Evolutionary conservation across 2,329 filamentous ascomycete genomes (phyloP).

Genomic region (Neonectria hederae): DNA sequence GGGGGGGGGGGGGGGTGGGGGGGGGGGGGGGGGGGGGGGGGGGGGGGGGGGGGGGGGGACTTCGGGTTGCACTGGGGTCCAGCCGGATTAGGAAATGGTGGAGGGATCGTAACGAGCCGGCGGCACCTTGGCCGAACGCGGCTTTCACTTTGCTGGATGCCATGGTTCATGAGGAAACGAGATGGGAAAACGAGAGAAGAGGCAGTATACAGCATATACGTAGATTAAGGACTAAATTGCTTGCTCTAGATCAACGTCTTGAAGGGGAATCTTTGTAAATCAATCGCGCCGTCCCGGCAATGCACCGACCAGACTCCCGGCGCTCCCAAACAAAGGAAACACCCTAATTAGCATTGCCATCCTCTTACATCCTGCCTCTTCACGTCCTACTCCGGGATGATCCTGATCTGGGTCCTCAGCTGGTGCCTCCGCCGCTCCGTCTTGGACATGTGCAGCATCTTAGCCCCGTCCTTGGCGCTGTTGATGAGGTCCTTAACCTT

Average conservation of each 20-base stretch:
- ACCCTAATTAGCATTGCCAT: not conserved
- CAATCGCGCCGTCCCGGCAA: slow-evolving; percentile 14
- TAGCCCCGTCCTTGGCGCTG: not conserved
- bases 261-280: slow-evolving; percentile 22
- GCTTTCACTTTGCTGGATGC: not conserved
- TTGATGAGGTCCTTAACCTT: not conserved
- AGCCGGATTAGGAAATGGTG: not conserved
- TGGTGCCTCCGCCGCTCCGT: slow-evolving; percentile 48
- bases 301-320: slow-evolving; percentile 13
- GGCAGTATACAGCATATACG: not conserved
- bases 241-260: not conserved
- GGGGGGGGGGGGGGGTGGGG: too few relatives aligned
- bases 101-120: too few relatives aligned
- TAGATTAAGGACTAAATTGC: not conserved
- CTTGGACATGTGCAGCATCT: slow-evolving; percentile 17
- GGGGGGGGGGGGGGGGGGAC: slow-evolving; percentile 1
- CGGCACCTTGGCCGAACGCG: not conserved
- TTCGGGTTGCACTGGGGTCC: not conserved
- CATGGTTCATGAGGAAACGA: not conserved
- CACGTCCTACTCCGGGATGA: slow-evolving; percentile 43
- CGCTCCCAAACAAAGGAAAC: slow-evolving; percentile 11
- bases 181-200: not conserved
- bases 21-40: slow-evolving; percentile 10
- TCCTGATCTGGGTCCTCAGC: slow-evolving; percentile 50
- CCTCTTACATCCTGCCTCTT: slow-evolving; percentile 1